Evolutionary conservation across 805 yeast genomes (phyloP).

Genomic region (Saccharomycopsis sp.): DNA sequence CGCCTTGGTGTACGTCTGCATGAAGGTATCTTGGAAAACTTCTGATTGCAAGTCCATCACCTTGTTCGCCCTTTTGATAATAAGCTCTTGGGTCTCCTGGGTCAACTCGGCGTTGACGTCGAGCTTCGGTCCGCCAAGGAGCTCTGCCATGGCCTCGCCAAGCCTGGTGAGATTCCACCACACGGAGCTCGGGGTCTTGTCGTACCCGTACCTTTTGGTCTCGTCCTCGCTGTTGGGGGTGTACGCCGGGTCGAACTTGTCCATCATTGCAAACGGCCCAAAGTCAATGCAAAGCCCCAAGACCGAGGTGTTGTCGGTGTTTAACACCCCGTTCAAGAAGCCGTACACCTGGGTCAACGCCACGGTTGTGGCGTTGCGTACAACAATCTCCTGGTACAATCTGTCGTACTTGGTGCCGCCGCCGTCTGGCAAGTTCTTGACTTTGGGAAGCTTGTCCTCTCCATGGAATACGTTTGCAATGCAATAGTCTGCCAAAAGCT

Average conservation of each 20-base stretch:
- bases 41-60: slow-evolving; percentile 57
- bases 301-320: slow-evolving; percentile 91
- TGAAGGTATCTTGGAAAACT: slow-evolving; percentile 54
- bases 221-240: slow-evolving; percentile 90
- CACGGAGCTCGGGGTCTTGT: slow-evolving; percentile 75
- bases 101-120: slow-evolving; percentile 35
- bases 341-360: slow-evolving; percentile 91
- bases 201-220: slow-evolving; percentile 60
- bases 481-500: slow-evolving; percentile 61
- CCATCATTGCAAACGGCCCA: slow-evolving; percentile 93
- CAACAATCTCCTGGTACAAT: slow-evolving; percentile 60
- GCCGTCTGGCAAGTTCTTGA: no score
- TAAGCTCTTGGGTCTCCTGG: slow-evolving; percentile 37
- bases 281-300: slow-evolving; percentile 83
- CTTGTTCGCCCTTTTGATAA: slow-evolving; percentile 53
- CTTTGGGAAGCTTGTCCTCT: no score
- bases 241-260: slow-evolving; percentile 66
- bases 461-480: slow-evolving; percentile 45
- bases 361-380: slow-evolving; percentile 65
- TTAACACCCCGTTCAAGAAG: slow-evolving; percentile 85
- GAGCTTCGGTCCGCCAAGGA: slow-evolving; percentile 58
- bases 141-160: slow-evolving; percentile 75
- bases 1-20: slow-evolving; percentile 44
- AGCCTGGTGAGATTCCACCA: slow-evolving; percentile 90
- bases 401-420: slow-evolving; percentile 41